Evolutionary conservation across 495 filamentous ascomycete genomes (phyloP).

Genomic region (Talaromyces stipitatus): DNA sequence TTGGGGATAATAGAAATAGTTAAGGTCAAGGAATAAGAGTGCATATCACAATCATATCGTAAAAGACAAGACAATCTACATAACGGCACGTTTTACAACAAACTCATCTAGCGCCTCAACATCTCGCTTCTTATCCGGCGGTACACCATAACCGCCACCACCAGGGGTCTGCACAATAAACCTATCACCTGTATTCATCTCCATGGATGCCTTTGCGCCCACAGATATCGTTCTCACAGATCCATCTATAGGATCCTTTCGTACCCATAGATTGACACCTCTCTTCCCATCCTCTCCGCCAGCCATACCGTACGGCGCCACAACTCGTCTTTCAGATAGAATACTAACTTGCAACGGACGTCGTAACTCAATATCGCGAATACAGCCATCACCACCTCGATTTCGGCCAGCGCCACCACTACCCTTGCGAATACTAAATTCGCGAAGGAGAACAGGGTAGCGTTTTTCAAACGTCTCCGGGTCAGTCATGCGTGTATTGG

Average conservation of each 20-base stretch:
- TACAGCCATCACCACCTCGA: constrained; percentile 78
- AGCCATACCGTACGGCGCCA: constrained; percentile 78
- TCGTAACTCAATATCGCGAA: constrained; percentile 91
- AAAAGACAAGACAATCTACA: background rate
- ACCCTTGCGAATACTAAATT: constrained; percentile 69
- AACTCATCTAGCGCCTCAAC: constrained; percentile 8
- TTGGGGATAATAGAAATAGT: background rate
- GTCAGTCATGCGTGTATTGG: constrained; percentile 97
- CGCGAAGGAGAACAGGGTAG: constrained; percentile 79
- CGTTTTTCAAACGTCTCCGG: constrained; percentile 91
- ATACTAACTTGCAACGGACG: constrained; percentile 85
- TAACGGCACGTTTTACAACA: constrained; percentile 2
- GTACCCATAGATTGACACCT: constrained; percentile 82
- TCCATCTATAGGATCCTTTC: constrained; percentile 43
- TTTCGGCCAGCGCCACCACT: constrained; percentile 67
- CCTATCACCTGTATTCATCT: constrained; percentile 77
- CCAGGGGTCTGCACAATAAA: constrained; percentile 64
- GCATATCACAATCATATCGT: background rate
- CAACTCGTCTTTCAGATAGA: constrained; percentile 78
- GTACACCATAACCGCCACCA: constrained; percentile 43
- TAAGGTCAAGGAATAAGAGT: background rate
- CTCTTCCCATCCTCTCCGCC: constrained; percentile 77
- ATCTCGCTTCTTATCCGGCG: background rate
- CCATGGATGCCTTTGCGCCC: constrained; percentile 89
- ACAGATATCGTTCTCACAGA: constrained; percentile 72